A percentile compares a stretch with the other conserved stretches of the same genome.
Evolutionary conservation across 148 eudicot genomes (phyloP).

Genomic region (Heliamphora exappendiculata): DNA sequence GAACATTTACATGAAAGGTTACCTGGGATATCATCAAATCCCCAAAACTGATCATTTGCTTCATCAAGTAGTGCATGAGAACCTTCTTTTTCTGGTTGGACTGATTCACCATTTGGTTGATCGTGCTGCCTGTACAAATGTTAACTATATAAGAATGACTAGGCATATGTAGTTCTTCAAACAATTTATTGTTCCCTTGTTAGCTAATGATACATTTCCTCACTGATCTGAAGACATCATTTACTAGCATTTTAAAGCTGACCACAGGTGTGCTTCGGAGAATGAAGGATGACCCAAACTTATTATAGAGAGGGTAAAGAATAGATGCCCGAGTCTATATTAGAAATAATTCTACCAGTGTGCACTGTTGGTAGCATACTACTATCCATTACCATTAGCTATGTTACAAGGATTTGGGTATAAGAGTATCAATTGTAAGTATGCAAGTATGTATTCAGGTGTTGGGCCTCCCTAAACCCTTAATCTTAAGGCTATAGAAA

Average conservation of each 20-base stretch:
- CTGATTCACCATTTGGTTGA: slow-evolving; percentile 36
- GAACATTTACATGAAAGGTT: slow-evolving; percentile 1
- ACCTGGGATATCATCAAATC: slow-evolving; percentile 79
- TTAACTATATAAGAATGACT: neutral
- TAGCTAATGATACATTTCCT: neutral
- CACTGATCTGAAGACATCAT: neutral
- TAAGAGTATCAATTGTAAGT: too few relatives aligned
- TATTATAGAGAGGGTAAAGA: neutral
- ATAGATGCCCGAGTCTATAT: neutral
- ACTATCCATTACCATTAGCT: neutral
- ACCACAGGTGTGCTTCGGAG: neutral
- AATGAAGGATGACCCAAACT: too few relatives aligned
- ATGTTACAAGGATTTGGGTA: neutral
- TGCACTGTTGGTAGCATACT: neutral
- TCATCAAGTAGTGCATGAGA: slow-evolving; percentile 38
- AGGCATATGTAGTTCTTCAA: neutral
- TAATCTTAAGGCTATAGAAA: neutral
- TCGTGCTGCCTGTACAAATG: slow-evolving; percentile 45
- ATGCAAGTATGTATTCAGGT: too few relatives aligned
- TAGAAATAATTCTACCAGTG: neutral
- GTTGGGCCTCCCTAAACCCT: too few relatives aligned
- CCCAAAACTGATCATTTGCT: slow-evolving; percentile 68
- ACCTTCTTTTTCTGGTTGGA: slow-evolving; percentile 46
- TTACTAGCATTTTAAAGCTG: neutral
- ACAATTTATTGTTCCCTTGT: neutral